A percentile compares a stretch with the other conserved stretches of the same genome.
Evolutionary conservation across 208 protist species (phyloP).

Genomic region (Trypanosoma mega): DNA sequence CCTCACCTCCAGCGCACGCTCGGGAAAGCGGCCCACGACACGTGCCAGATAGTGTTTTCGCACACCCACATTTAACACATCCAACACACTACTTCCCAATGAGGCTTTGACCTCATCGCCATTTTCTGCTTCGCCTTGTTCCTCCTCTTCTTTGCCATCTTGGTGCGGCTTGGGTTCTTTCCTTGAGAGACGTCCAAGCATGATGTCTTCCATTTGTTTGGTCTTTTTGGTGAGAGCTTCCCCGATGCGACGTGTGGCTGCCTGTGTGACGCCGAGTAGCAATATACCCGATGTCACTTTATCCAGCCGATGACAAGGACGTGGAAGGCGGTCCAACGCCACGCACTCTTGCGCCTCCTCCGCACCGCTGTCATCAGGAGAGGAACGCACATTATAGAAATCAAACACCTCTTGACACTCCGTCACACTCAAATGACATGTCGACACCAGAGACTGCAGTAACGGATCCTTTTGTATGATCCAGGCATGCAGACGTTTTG

Average conservation of each 20-base stretch:
- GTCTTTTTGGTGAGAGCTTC: conserved; percentile 63
- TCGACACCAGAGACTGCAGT: conserved; percentile 73
- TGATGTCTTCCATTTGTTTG: conserved; percentile 44
- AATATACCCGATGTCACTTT: conserved; percentile 88
- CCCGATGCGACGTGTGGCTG: conserved; percentile 51
- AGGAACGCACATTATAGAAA: conserved; percentile 40
- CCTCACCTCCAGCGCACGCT: not conserved
- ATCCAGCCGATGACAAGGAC: conserved; percentile 86
- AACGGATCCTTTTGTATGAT: conserved; percentile 50
- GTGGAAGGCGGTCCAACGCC: conserved; percentile 41
- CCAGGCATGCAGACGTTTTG: conserved; percentile 68
- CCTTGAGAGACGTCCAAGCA: conserved; percentile 23
- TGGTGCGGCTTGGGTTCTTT: not conserved
- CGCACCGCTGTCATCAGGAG: not conserved
- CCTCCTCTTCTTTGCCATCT: too few relatives aligned
- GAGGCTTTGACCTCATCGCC: not conserved
- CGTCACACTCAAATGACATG: conserved; percentile 27
- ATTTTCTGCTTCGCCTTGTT: not conserved
- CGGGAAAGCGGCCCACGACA: conserved; percentile 36
- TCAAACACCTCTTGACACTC: conserved; percentile 62
- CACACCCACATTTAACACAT: conserved; percentile 23
- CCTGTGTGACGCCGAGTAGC: conserved; percentile 52
- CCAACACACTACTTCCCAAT: not conserved
- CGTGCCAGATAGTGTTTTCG: conserved; percentile 46
- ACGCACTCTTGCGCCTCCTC: conserved; percentile 22